A percentile compares a stretch with the other conserved stretches of the same genome.
phyloP scores from a whole-genome alignment of 257 asterid genomes.

The Verbascum thapsus region DNA sequence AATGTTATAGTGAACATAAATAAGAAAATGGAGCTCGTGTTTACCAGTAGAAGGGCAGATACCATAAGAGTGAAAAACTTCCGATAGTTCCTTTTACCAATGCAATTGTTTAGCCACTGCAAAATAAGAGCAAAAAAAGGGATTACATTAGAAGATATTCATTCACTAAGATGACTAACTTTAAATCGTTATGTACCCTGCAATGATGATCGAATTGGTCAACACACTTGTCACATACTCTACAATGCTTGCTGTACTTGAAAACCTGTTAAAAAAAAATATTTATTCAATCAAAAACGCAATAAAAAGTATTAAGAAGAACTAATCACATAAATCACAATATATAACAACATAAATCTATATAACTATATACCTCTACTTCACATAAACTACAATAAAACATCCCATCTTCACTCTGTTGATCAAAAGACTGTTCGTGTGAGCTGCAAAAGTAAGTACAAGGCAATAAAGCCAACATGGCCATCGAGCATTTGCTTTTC shows the following conservation, averaged over 20 bases:
- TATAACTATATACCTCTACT: conserved; percentile 71
- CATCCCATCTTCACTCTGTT: conserved; percentile 96
- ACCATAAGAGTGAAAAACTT: conserved; percentile 94
- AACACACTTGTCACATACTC: conserved; percentile 97
- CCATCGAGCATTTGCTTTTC: conserved; percentile 35
- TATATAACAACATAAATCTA: too few relatives aligned
- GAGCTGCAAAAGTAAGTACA: conserved; percentile 63
- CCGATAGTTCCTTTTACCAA: conserved; percentile 89
- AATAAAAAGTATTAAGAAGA: neutral
- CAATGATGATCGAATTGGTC: conserved; percentile 97
- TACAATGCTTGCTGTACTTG: conserved; percentile 97
- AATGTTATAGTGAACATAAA: too few relatives aligned
- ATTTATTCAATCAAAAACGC: neutral
- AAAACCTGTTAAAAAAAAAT: conserved; percentile 62
- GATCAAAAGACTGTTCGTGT: conserved; percentile 62
- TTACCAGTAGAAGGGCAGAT: conserved; percentile 93
- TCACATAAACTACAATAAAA: conserved; percentile 98
- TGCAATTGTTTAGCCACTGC: conserved; percentile 98
- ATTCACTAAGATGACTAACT: conserved; percentile 1
- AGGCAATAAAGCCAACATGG: conserved; percentile 60
- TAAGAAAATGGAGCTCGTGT: conserved; percentile 33
- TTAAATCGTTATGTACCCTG: conserved; percentile 58
- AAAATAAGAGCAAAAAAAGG: conserved; percentile 31
- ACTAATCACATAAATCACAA: too few relatives aligned
- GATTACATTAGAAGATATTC: conserved; percentile 26